Evolutionary conservation across 176 grass and related monocot species (phyloP), one percentile per base, ranked within the genome.

Genomic region (Secale cereale): DNA sequence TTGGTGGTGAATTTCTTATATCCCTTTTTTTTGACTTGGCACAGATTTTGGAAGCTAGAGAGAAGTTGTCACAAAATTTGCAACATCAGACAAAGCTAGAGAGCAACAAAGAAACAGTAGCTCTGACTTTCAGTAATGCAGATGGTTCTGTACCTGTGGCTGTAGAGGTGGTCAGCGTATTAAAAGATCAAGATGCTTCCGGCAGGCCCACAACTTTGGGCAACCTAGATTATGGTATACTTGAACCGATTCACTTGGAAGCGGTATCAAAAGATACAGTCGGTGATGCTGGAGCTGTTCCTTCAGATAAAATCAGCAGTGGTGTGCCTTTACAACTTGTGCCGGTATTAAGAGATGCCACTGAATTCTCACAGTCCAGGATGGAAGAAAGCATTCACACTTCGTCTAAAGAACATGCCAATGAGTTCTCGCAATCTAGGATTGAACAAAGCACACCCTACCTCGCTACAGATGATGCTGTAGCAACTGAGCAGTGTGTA

Each of bases 21-120:
- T 17, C 70, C 39, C 26, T 29, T 50, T 78, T 37, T 10, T 87
- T 87, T 28, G n/a, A 81, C 62, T 83, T n/a, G n/a, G 37, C 78
- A 66, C 83, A 94, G 92, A 91, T 94, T 79, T 27, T 92, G 25
- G 90, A 92, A 80, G 86, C 88, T 40, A 94, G 88, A 86, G 86
- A 64, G 31, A 83, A 80, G 37, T 82, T 92, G 17, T 88, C 89
- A 71, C 76, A 78, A 2, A 65, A 92, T 77, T 86, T 70, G 82
- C 89, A 82, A 39, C 70, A 72, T 41, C 76, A 84, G 83, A 71
- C 74, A 14, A 89, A 92, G 30, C 41, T 65, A 64, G 85, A 92
- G 32, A 80, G 79, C 64, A 82, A 88, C 15, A 71, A 80, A 22
- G 63, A 56, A 14, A 32, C 65, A 17, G 16, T 77, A 28, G 13